Conservation (phyloP, 371 early-diverging fungal species). For the Mucor sp. region DNA sequence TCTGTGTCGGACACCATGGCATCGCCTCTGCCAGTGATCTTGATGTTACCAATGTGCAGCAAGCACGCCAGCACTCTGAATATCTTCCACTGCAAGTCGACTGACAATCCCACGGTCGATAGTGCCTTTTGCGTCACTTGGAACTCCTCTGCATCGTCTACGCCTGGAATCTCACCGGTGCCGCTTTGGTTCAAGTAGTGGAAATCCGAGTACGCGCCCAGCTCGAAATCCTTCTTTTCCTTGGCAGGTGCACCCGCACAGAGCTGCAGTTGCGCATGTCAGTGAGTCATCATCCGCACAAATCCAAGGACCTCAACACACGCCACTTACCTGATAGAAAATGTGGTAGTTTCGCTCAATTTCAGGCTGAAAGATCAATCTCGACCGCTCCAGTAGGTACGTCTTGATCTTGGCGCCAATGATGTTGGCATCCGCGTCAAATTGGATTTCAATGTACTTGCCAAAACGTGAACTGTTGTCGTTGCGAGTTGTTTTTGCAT, state of each 20-base stretch:
- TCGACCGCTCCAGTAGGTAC: constrained; percentile 96
- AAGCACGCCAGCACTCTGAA: constrained; percentile 88
- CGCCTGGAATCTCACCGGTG: constrained; percentile 75
- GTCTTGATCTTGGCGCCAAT: constrained; percentile 95
- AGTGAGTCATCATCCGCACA: background rate
- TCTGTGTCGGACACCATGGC: constrained; percentile 72
- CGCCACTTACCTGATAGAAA: constrained; percentile 83
- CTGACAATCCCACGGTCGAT: constrained; percentile 82
- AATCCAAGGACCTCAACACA: no score
- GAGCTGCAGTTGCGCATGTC: constrained; percentile 50
- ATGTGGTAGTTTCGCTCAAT: constrained; percentile 98
- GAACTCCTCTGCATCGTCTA: constrained; percentile 93
- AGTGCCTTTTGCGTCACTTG: constrained; percentile 83
- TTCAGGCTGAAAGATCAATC: constrained; percentile 92
- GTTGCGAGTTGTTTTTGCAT: constrained; percentile 99
- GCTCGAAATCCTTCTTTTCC: constrained; percentile 78
- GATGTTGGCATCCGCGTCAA: constrained; percentile 81
- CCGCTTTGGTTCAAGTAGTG: constrained; percentile 89
- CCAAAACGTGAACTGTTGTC: constrained; percentile 99
- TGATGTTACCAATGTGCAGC: constrained; percentile 92
- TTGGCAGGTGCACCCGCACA: constrained; percentile 86
- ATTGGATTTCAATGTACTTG: constrained; percentile 97
- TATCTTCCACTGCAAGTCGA: constrained; percentile 86
- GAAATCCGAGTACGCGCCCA: constrained; percentile 73
- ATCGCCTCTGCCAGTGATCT: constrained; percentile 69